Evolutionary conservation across 176 grass and related monocot genomes (phyloP).

Genomic region (Phoenix dactylifera): DNA sequence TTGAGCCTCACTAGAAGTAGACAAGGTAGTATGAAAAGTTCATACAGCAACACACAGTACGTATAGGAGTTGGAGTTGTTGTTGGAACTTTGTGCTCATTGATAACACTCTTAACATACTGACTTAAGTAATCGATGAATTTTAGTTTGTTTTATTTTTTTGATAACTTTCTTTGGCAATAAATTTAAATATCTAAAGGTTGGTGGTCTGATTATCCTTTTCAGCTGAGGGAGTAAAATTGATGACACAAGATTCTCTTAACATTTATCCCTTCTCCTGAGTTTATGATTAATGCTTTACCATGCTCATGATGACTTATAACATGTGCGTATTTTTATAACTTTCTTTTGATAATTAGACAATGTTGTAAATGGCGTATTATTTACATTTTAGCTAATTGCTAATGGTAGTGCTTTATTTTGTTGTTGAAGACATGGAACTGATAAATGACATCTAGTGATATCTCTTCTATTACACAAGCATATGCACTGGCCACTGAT

Average conservation of each 20-base stretch:
- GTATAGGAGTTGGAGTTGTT: conserved; percentile 87
- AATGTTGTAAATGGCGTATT: too few relatives aligned
- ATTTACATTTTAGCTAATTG: too few relatives aligned
- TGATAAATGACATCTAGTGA: too few relatives aligned
- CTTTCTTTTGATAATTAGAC: too few relatives aligned
- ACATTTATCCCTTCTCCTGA: conserved; percentile 16
- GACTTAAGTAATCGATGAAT: conserved; percentile 41
- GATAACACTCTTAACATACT: conserved; percentile 82
- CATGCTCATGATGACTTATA: too few relatives aligned
- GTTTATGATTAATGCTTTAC: too few relatives aligned
- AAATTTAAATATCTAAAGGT: conserved; percentile 11
- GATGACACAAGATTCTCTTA: conserved; percentile 95
- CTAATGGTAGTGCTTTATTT: too few relatives aligned
- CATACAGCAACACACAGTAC: conserved; percentile 38
- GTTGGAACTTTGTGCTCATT: conserved; percentile 75
- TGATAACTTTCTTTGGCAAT: not conserved
- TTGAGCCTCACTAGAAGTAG: conserved; percentile 55
- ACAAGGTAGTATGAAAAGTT: conserved; percentile 54
- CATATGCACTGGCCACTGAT: too few relatives aligned
- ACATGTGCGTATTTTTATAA: too few relatives aligned
- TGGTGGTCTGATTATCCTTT: conserved; percentile 14
- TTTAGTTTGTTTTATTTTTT: not conserved
- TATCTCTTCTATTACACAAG: too few relatives aligned
- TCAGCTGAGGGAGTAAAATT: conserved; percentile 93
- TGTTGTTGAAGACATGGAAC: too few relatives aligned